phyloP scores from a whole-genome alignment of 805 yeast genomes.

The Candida peoriensis region DNA sequence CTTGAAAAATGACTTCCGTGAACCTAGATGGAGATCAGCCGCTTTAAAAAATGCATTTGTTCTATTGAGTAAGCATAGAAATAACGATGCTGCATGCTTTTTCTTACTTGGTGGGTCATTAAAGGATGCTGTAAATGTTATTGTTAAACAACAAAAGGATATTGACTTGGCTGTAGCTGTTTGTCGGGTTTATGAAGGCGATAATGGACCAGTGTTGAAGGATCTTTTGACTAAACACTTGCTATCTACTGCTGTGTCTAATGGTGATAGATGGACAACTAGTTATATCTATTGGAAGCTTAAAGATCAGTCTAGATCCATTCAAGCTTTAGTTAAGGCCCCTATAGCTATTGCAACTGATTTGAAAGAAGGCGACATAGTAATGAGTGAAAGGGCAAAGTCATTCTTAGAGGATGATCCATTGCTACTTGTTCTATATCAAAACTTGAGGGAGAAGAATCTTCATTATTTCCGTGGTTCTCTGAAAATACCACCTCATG shows the following conservation, averaged over 20 bases:
- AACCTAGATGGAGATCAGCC: constrained; percentile 78
- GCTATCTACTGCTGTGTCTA: constrained; percentile 49
- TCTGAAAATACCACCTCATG: constrained; percentile 31
- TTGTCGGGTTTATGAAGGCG: constrained; percentile 70
- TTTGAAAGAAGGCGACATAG: constrained; percentile 22
- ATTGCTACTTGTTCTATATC: constrained; percentile 62
- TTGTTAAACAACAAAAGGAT: constrained; percentile 64
- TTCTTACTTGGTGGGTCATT: constrained; percentile 74
- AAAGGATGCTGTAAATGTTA: constrained; percentile 71
- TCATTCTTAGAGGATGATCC: constrained; percentile 74
- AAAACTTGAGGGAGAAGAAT: constrained; percentile 50
- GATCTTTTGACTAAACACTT: constrained; percentile 44
- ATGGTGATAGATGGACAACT: constrained; percentile 76
- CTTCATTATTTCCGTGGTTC: constrained; percentile 47
- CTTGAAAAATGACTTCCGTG: constrained; percentile 67
- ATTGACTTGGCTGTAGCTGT: constrained; percentile 72
- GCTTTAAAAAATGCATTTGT: constrained; percentile 93
- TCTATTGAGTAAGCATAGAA: constrained; percentile 81
- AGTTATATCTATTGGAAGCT: constrained; percentile 79
- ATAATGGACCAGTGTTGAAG: constrained; percentile 48
- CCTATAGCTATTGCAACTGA: constrained; percentile 37
- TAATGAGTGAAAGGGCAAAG: constrained; percentile 25
- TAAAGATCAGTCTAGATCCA: constrained; percentile 42
- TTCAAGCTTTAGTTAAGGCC: constrained; percentile 59
- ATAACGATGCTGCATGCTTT: constrained; percentile 82